Evolutionary conservation across 2,329 filamentous ascomycete species (phyloP).

Genomic region (Epichloe baconii): DNA sequence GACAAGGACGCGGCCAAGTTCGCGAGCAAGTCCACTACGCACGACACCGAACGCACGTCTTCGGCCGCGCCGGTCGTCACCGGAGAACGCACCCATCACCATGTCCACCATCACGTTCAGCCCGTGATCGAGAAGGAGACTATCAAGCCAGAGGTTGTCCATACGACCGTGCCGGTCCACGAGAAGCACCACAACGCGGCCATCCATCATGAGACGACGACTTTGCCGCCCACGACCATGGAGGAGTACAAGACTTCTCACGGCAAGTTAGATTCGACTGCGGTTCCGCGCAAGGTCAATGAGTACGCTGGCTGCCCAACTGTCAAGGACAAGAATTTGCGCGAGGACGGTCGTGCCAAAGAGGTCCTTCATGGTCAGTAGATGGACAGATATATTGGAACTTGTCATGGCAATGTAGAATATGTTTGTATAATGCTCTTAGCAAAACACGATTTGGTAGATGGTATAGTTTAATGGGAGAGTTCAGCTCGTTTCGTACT

Average conservation of each 20-base stretch:
- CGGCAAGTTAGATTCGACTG: slow-evolving; percentile 40
- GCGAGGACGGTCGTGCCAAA: not conserved
- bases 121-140: slow-evolving; percentile 59
- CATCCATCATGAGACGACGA: slow-evolving; percentile 51
- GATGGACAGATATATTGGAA: no score
- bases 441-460: no score
- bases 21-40: slow-evolving; percentile 15
- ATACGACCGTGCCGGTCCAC: slow-evolving; percentile 60
- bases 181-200: slow-evolving; percentile 57
- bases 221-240: slow-evolving; percentile 50
- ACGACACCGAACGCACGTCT: slow-evolving; percentile 16
- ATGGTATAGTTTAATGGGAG: no score
- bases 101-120: slow-evolving; percentile 56
- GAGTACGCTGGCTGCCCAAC: slow-evolving; percentile 50
- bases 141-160: slow-evolving; percentile 52
- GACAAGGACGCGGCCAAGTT: slow-evolving; percentile 33
- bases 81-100: slow-evolving; percentile 23
- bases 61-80: slow-evolving; percentile 14
- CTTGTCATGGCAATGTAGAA: no score
- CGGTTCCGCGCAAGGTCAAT: slow-evolving; percentile 35
- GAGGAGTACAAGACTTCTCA: slow-evolving; percentile 40
- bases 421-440: rapidly evolving
- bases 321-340: slow-evolving; percentile 3
- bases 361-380: not conserved
- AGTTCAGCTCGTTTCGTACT: no score